Base-by-base conservation (phyloP, 2,329 filamentous ascomycete species). In the Paecilomyces niveus region DNA sequence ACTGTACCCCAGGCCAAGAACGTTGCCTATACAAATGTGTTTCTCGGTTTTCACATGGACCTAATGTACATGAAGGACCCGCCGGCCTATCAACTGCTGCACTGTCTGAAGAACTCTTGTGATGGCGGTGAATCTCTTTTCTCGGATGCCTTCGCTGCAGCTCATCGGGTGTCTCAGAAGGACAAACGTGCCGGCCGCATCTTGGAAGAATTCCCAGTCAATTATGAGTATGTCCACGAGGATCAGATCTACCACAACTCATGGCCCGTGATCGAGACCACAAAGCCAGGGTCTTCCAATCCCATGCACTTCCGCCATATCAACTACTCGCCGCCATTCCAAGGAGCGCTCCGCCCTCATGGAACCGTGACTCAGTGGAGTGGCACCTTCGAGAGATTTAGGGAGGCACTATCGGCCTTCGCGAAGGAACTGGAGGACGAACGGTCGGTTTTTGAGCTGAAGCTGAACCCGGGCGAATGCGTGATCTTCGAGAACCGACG, bases 401-500 rank as follows among this genome's bases (percentile, higher is more conserved):
- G 67, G 11, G 50, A 61, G 0, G 86, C 85, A 73, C 75, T 84
- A 54, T 61, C 69, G 1, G 81, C 81, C 1, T 91, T 96, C 65
- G 81, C 85, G 54, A 59, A 70, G 0, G 63, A 83, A 0, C 74
- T 94, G 24, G 86, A 90, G 63, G 69, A 78, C 0, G 74, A 80
- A 0, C 69, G 77, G 3, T 83, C 83, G 60, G 74, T 91, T 56
- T 88, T 87, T 68, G 82, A 93, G 77, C 80, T 88, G 59, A 88
- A 88, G 73, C 78, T 97, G 72, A 78, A 85, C 57, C 85, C 89
- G 3, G 94, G 93, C 2, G 89, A 96, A 68, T 96, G 91, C 70
- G 92, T 92, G 11, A 81, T 99, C n/a, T 97, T 99, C 70, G 88
- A 96, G 71, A 97, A 97, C 70, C 77, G 85, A 59, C 82, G 93